These are phyloP conservation scores for Debaryomycetaceae sp. DNA, from an alignment of 1,139 yeast genomes.

Conservation along the genomic window DNA sequence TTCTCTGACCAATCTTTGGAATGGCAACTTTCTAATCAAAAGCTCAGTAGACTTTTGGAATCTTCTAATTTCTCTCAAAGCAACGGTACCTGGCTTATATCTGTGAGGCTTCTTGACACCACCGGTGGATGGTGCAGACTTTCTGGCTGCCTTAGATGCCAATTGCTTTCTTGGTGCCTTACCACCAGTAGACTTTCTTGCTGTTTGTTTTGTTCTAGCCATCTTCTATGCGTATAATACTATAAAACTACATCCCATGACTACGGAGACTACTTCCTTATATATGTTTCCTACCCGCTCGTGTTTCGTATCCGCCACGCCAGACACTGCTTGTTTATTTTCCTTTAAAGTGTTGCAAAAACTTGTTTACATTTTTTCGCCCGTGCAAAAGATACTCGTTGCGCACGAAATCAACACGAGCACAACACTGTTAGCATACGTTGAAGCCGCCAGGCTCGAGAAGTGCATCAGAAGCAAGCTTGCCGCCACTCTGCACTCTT, in stretches of 20 bases:
- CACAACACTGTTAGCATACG: too few species aligned
- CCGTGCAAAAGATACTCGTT: not conserved
- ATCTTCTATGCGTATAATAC: slow-evolving; percentile 38
- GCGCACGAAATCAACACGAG: too few species aligned
- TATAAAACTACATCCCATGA: not conserved
- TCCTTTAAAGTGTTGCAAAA: not conserved
- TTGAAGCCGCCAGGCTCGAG: too few species aligned
- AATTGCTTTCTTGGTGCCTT: slow-evolving; percentile 99
- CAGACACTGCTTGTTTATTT: not conserved
- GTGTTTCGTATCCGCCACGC: not conserved
- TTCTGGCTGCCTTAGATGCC: slow-evolving; percentile 99
- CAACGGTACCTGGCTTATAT: slow-evolving; percentile 99
- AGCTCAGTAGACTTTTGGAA: slow-evolving; percentile 98
- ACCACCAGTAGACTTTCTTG: slow-evolving; percentile 99
- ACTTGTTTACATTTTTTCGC: not conserved
- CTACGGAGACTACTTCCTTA: not conserved
- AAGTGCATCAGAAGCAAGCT: too few species aligned
- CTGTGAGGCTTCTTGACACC: slow-evolving; percentile 99
- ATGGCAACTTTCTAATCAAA: slow-evolving; percentile 94
- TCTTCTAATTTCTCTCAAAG: slow-evolving; percentile 98
- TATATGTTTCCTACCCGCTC: not conserved
- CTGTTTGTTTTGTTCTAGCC: slow-evolving; percentile 99
- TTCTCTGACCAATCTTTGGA: slow-evolving; percentile 98
- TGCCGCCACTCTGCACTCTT: too few species aligned
- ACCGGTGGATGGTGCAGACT: slow-evolving; percentile 96